Evolutionary conservation across 768 basidiomycete species (phyloP), one percentile per base, ranked within the genome.

Genomic region (Krasilnikovozyma curviuscula): DNA sequence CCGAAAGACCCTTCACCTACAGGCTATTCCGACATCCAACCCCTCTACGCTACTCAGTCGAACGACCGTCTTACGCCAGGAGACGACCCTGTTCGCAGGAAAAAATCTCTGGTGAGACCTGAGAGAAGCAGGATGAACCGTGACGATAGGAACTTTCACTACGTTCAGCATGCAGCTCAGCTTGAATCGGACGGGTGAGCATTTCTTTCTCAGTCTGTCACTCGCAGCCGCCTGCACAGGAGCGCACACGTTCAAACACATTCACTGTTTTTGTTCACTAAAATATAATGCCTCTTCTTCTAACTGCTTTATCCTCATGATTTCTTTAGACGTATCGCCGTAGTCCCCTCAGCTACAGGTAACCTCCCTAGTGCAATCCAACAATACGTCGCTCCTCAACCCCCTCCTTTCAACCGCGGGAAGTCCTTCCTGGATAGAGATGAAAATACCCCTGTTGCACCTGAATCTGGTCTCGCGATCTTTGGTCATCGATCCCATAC

Each of bases 61-160:
- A n/a, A n/a, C n/a, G n/a, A n/a, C n/a, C n/a, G n/a, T n/a, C n/a
- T n/a, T n/a, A n/a, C n/a, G n/a, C n/a, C n/a, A n/a, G n/a, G n/a
- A n/a, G n/a, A n/a, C n/a, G n/a, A n/a, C n/a, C n/a, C n/a, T 52
- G 60, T 69, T 46, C 55, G 70, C 49, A 69, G 93, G 61, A 95
- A 93, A 72, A 89, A 88, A 71, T 83, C 79, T 61, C 72, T 98
- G 16, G 83, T 95, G 45, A 70, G 73, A 48, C 91, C 91, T 5
- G 91, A 98, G 65, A 71, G 91, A 49, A 89, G 93, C 69, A 85
- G 89, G 71, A 83, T 95, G 56, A 88, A 95, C 59, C 86, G 88
- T 9, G 77, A 77, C 34, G 86, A 95, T 69, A 74, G 86, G 42
- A 78, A 88, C 58, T 97, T 80, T 79, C 81, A 95, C 66, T 97